Base-by-base conservation (phyloP, 2,329 filamentous ascomycete genomes). In the Emericellopsis atlantica region DNA sequence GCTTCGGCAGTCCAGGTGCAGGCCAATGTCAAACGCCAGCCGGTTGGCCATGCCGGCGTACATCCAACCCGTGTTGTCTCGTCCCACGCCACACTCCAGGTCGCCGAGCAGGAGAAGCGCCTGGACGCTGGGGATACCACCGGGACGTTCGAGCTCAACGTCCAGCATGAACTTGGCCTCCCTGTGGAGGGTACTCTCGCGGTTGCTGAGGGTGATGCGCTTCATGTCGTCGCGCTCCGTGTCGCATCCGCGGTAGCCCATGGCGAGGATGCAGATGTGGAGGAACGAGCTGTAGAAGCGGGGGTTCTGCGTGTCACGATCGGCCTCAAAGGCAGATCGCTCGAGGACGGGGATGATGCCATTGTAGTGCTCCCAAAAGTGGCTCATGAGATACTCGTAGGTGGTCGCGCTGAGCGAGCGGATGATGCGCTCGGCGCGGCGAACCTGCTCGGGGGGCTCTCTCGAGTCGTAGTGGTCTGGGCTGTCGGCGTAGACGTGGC, bases 101-200 rank as follows among this genome's bases (percentile, higher is more conserved):
- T 74, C 70, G 5, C 70, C 66, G 4, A 75, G 56, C 4, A 74
- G 50, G 14, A 74, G 51, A 12, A 74, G 55, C 0, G 67, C 71
- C 41, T 72, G 69, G 2, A 74, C 67, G 18, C 64, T 68, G 5
- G 71, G 64, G 24, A 74, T 66, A 0, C 70, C 69, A 11, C 68
- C 69, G 1, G 69, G 67, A 5, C 64, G 54, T 49, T 74, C 70
- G 31, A 75, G 54, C 48, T 74, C 70, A 42, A 61, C 61, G 43
- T 74, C 68, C 16, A 74, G 54, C 67, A 74, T 69, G 37, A 66
- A 64, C 49, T 72, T 74, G 39, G 70, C 68, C 50, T 74, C 71
- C 24, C 66, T 52, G 44, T 74, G 70, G 16, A 75, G 54, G 0
- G 65, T 69, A 47, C 69, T 73, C 50, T 74, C 69, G 46, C 66